A percentile compares a stretch with the other conserved stretches of the same genome.
phyloP scores from a whole-genome alignment of 2,329 filamentous ascomycete genomes.

The Hypoxylon sp. region DNA sequence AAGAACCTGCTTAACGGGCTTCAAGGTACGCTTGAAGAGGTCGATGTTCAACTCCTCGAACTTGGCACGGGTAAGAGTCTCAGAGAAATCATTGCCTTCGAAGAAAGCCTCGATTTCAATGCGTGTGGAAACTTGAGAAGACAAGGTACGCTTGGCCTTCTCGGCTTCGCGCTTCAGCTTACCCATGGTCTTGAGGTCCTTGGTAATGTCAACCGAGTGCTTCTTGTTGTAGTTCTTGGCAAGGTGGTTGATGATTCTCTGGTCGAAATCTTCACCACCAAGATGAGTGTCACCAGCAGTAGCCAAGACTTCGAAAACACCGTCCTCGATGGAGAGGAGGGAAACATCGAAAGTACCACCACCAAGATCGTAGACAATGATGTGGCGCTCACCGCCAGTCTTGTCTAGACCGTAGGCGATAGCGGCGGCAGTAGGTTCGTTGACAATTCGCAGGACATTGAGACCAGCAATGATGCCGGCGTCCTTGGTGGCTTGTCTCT shows the following conservation, averaged over 20 bases:
- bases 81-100: constrained; percentile 96
- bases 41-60: constrained; percentile 99
- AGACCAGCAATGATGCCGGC: constrained; percentile 91
- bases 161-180: constrained; percentile 99
- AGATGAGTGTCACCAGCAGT: constrained; percentile 97
- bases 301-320: constrained; percentile 93
- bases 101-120: constrained; percentile 98
- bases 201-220: constrained; percentile 88
- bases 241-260: constrained; percentile 95
- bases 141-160: constrained; percentile 98
- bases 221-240: constrained; percentile 99
- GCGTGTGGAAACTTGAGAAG: constrained; percentile 89
- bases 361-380: constrained; percentile 93
- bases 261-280: constrained; percentile 98
- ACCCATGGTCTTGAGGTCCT: constrained; percentile 97
- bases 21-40: constrained; percentile 98
- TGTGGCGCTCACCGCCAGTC: constrained; percentile 83
- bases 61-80: constrained; percentile 98
- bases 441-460: constrained; percentile 94
- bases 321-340: constrained; percentile 88
- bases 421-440: constrained; percentile 94
- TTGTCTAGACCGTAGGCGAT: constrained; percentile 95
- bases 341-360: constrained; percentile 96
- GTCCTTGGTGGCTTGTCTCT: constrained; percentile 96
- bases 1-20: constrained; percentile 98